Evolutionary conservation across 257 asterid species (phyloP).

Genomic region (Thymus mandschuricus): DNA sequence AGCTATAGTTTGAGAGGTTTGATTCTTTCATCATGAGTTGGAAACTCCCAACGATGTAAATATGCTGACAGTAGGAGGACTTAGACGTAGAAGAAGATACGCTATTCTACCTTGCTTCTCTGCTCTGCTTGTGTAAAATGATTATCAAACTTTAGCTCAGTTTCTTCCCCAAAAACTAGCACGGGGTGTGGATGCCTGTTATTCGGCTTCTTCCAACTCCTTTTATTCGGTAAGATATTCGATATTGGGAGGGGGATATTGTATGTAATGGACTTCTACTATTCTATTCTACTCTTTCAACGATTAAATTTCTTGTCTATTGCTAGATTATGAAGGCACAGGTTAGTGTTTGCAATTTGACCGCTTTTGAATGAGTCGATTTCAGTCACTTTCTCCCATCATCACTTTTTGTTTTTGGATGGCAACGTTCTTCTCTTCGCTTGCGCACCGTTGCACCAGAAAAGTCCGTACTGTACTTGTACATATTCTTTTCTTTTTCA

Average conservation of each 20-base stretch:
- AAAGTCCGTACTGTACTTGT: no score
- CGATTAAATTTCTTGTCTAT: background rate
- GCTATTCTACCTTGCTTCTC: constrained; percentile 19
- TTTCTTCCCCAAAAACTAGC: constrained; percentile 18
- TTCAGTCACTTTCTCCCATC: no score
- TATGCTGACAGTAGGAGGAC: constrained; percentile 33
- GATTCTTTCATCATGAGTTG: constrained; percentile 19
- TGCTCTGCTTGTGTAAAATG: constrained; percentile 36
- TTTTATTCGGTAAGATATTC: background rate
- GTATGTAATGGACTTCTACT: background rate
- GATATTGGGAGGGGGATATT: background rate
- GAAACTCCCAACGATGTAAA: constrained; percentile 25
- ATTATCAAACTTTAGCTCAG: constrained; percentile 21
- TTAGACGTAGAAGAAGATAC: constrained; percentile 27
- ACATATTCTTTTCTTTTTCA: no score
- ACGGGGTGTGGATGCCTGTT: background rate
- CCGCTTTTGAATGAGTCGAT: no score
- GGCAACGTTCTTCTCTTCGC: no score
- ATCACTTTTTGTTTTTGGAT: no score
- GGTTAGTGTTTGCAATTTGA: no score
- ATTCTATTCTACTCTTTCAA: background rate
- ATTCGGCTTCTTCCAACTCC: background rate
- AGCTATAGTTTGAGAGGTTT: constrained; percentile 25
- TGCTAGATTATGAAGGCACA: background rate
- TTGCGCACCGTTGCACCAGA: no score